phyloP scores from a whole-genome alignment of 139 green algal genomes.

The Chlorella sp. region DNA sequence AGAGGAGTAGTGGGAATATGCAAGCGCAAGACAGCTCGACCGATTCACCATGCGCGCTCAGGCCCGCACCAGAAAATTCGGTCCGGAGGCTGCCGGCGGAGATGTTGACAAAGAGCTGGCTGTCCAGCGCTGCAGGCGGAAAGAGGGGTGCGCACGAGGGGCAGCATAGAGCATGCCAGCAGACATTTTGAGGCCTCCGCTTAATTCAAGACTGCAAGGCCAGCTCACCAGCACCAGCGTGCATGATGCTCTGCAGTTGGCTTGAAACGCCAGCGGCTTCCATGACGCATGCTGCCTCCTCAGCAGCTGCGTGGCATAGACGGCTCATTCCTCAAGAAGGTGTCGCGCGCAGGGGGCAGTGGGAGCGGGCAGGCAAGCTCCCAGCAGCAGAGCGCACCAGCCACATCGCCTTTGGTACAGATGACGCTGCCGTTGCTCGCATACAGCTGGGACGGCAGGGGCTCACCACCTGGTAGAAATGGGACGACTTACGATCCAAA shows the following conservation, averaged over 20 bases:
- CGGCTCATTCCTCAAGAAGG: too few relatives aligned
- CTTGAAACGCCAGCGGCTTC: background rate
- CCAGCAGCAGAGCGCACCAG: too few relatives aligned
- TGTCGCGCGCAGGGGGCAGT: too few relatives aligned
- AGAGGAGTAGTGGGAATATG: background rate
- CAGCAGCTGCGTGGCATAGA: too few relatives aligned
- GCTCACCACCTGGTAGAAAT: constrained; percentile 3
- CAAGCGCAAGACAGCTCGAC: background rate
- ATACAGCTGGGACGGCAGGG: background rate
- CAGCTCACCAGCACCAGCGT: too few relatives aligned
- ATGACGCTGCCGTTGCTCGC: background rate
- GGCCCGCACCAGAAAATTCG: constrained; percentile 20
- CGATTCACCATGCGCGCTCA: background rate
- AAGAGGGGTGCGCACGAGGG: too few relatives aligned
- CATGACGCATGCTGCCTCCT: constrained; percentile 16
- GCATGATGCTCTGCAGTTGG: constrained; percentile 28
- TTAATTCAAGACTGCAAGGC: too few relatives aligned
- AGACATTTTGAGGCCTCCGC: too few relatives aligned
- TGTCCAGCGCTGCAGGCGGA: constrained; percentile 40
- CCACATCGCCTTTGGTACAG: constrained; percentile 27
- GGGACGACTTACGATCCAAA: background rate
- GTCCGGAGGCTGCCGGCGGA: constrained; percentile 9
- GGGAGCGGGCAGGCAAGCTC: too few relatives aligned
- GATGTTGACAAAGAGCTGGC: constrained; percentile 43
- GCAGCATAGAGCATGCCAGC: constrained; percentile 26